Conservation (phyloP, 176 grass and related monocot species). For the Lolium rigidum region DNA sequence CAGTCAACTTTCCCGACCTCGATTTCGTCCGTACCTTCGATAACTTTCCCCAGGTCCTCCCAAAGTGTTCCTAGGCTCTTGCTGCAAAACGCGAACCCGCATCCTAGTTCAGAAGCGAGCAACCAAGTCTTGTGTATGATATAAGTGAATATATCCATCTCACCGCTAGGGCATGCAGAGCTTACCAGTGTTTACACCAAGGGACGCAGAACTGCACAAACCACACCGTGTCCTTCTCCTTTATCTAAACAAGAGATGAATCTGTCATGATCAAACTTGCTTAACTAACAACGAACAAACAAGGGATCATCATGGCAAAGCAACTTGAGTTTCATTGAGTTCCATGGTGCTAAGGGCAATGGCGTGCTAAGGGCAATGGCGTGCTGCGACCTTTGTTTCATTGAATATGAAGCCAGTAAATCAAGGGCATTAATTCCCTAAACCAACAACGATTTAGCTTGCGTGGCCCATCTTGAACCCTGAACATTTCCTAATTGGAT, state of each 20-base stretch:
- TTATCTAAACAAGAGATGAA: conserved; percentile 60
- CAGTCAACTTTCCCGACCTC: conserved; percentile 93
- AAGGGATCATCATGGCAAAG: neutral
- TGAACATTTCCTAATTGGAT: neutral
- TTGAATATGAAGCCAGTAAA: neutral
- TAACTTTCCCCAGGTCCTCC: conserved; percentile 79
- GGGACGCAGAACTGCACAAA: conserved; percentile 92
- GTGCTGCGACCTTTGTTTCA: neutral
- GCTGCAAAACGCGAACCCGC: too few relatives aligned
- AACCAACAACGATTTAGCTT: neutral
- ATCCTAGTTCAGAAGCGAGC: neutral
- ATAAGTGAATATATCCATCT: conserved; percentile 29
- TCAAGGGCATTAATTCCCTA: neutral
- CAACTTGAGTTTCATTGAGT: neutral
- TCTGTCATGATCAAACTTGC: conserved; percentile 5
- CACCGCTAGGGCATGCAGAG: neutral
- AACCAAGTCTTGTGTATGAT: neutral
- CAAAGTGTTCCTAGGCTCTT: conserved; percentile 97
- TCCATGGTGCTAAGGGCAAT: neutral
- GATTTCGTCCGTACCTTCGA: conserved; percentile 90
- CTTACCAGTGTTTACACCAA: conserved; percentile 98
- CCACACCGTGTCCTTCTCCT: conserved; percentile 91
- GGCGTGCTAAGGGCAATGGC: neutral
- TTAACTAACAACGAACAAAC: neutral
- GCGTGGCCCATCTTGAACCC: neutral